Conservation (phyloP, 2,329 filamentous ascomycete species). For the Fusarium floridanum region DNA sequence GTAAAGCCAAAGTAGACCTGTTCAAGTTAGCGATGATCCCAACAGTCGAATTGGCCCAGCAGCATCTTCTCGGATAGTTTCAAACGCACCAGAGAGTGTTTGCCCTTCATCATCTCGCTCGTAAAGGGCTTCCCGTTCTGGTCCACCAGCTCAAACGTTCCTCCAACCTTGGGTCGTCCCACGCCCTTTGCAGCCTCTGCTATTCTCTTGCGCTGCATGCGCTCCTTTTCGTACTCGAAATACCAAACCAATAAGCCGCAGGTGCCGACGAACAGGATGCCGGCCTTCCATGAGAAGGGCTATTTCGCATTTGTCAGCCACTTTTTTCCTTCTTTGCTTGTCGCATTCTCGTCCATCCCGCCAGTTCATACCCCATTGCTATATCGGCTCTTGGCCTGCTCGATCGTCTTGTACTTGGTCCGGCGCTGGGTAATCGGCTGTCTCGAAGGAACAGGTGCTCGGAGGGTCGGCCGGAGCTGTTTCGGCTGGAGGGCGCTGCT, state of each 20-base stretch:
- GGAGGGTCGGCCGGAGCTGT: conserved; percentile 52
- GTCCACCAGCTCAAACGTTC: conserved; percentile 84
- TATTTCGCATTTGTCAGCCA: conserved; percentile 54
- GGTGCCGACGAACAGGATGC: conserved; percentile 84
- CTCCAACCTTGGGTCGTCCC: conserved; percentile 92
- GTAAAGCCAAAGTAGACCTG: conserved; percentile 99
- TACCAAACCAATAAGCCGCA: conserved; percentile 86
- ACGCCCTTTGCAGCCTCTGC: conserved; percentile 94
- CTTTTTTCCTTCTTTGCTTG: background rate
- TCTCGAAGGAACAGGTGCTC: conserved; percentile 49
- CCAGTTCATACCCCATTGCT: conserved; percentile 63
- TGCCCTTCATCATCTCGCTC: conserved; percentile 85
- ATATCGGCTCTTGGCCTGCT: conserved; percentile 70
- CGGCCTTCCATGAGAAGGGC: conserved; percentile 96
- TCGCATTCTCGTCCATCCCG: background rate
- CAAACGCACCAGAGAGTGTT: conserved; percentile 76
- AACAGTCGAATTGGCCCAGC: background rate
- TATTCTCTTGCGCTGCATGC: conserved; percentile 89
- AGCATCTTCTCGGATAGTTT: background rate
- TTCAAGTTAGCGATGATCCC: conserved; percentile 19
- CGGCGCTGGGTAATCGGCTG: conserved; percentile 55
- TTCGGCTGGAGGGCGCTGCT: conserved; percentile 51
- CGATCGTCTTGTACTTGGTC: conserved; percentile 65
- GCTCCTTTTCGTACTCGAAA: conserved; percentile 92
- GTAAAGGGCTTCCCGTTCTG: conserved; percentile 84